These are phyloP conservation scores for Crucibulum laeve DNA, from an alignment of 768 basidiomycete genomes.

Conservation along the genomic window DNA sequence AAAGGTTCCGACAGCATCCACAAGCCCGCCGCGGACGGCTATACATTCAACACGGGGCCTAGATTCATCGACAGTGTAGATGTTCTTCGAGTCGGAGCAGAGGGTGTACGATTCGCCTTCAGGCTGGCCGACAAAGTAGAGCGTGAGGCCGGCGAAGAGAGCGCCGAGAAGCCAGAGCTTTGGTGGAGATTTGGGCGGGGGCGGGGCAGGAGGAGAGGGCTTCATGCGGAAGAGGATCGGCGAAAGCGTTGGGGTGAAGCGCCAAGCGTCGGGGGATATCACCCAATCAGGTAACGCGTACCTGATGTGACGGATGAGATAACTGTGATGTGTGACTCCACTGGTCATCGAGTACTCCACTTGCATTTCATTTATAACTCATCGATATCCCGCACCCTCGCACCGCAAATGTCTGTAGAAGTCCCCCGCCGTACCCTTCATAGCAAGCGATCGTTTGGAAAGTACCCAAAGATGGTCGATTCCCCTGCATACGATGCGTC, in stretches of 20 bases:
- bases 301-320: too few relatives aligned
- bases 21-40: slow-evolving; percentile 41
- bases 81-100: slow-evolving; percentile 46
- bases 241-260: background rate
- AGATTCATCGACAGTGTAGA: slow-evolving; percentile 67
- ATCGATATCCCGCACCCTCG: background rate
- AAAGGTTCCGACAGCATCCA: slow-evolving; percentile 44
- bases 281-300: too few relatives aligned
- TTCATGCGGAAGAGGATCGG: background rate
- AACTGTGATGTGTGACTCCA: background rate
- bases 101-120: slow-evolving; percentile 38
- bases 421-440: slow-evolving; percentile 36
- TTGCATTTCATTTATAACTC: background rate
- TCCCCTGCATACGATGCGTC: slow-evolving; percentile 79
- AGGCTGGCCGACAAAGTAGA: background rate
- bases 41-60: slow-evolving; percentile 57
- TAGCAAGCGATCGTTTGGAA: slow-evolving; percentile 68
- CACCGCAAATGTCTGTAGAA: slow-evolving; percentile 19
- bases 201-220: background rate
- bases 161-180: slow-evolving; percentile 3
- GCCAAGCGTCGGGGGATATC: background rate
- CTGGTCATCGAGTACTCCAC: background rate
- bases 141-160: slow-evolving; percentile 3
- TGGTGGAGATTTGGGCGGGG: background rate
- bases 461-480: slow-evolving; percentile 55